phyloP scores from a whole-genome alignment of 2,329 filamentous ascomycete genomes.

The Mycocentrospora acerina region DNA sequence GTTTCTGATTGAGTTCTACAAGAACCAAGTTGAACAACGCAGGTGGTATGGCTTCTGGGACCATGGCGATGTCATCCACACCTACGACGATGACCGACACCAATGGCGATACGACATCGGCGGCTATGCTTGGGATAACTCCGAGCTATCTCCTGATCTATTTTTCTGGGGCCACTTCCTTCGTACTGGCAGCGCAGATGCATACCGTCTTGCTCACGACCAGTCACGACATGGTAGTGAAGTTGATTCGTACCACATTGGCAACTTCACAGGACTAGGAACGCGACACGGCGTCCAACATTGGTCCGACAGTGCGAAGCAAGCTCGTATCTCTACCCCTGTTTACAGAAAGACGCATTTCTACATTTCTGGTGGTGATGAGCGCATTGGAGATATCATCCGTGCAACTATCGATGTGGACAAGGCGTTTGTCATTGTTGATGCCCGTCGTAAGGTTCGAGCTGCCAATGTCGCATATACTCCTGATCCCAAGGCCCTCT shows the following conservation, averaged over 20 bases:
- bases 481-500: conserved; percentile 45
- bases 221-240: conserved; percentile 61
- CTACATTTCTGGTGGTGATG: conserved; percentile 58
- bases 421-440: conserved; percentile 55
- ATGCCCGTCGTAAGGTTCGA: conserved; percentile 61
- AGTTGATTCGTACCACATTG: conserved; percentile 63
- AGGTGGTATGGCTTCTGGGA: conserved; percentile 67
- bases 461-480: conserved; percentile 53
- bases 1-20: conserved; percentile 59
- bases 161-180: conserved; percentile 66
- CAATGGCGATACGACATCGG: conserved; percentile 65
- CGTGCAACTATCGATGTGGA: conserved; percentile 56
- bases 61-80: conserved; percentile 64
- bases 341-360: conserved; percentile 61
- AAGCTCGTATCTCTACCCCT: conserved; percentile 61
- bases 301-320: conserved; percentile 62
- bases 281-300: conserved; percentile 66
- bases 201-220: conserved; percentile 61
- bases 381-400: conserved; percentile 58
- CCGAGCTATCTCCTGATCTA: conserved; percentile 62
- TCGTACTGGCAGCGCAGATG: conserved; percentile 58
- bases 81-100: conserved; percentile 61
- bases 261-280: conserved; percentile 60
- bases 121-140: conserved; percentile 67
- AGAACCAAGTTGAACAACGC: conserved; percentile 57